Base-by-base conservation (phyloP, 768 basidiomycete species). In the Lentinula detonsa region DNA sequence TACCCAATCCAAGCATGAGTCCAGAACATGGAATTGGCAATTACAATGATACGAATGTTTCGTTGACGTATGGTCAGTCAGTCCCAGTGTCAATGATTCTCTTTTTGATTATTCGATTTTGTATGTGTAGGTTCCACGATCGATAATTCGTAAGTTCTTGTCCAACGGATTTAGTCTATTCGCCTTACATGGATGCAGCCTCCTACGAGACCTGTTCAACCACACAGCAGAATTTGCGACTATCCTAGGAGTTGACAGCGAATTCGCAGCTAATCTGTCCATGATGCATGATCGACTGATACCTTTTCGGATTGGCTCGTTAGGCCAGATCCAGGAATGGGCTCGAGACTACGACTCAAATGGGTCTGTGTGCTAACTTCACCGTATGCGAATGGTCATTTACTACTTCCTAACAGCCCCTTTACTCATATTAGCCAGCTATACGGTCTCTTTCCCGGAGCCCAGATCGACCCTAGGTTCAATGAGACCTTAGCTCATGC, bases 391-490 rank as follows among this genome's bases (percentile, higher is more conserved):
- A 16, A 4, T 42, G 10, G 43, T 8, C 15, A 37, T 13, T 61
- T 11, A 56, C 18, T 37, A 5, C 6, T 10, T 40, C 10, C 39
- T 5, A 33, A 42, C 45, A 61, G 59, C 1, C 51, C 63, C 15
- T 66, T 65, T 50, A 65, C 61, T 1, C 65, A 66, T 28, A 39
- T 64, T 35, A 62, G 61, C 5, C 65, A 62, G 31, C 33, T 66
- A 13, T 66, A 66, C 39, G 60, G 45, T 4, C 52, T 66, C 9
- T 66, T 58, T 37, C 65, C 65, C 10, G 39, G 59, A 1, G 50
- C 61, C 4, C 65, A 66, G 42, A 66, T 64, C 28, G 53, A 62
- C 28, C 65, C 65, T 5, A 39, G 60, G 16, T 39, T 65, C 40
- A 65, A 66, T 40, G 33, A 52, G 31, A 66, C 65, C 18, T 28